Percentiles rank a stretch among this genome's conserved stretches.
These are phyloP conservation scores for Amaranthus tricolor DNA, from an alignment of 179 eudicot species.

Conservation along the genomic window DNA sequence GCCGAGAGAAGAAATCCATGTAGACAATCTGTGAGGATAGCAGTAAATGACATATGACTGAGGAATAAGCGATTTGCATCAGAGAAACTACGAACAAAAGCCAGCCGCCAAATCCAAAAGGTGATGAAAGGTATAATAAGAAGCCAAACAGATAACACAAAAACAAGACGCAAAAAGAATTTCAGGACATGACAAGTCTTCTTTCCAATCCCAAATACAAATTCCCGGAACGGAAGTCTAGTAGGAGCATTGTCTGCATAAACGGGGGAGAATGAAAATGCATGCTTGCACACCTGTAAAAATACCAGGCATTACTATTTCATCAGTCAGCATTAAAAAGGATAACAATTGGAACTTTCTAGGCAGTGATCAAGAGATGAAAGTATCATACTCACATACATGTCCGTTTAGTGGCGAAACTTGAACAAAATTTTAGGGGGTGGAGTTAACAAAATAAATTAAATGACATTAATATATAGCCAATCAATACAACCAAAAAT, in stretches of 20 bases:
- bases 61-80: constrained; percentile 85
- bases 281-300: constrained; percentile 93
- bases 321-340: background rate
- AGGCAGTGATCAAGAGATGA: background rate
- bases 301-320: background rate
- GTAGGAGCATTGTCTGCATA: constrained; percentile 94
- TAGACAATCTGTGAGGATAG: constrained; percentile 84
- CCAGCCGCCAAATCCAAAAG: constrained; percentile 95
- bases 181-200: constrained; percentile 89
- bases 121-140: constrained; percentile 92
- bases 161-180: constrained; percentile 88
- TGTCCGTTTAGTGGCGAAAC: too few species aligned
- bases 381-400: background rate
- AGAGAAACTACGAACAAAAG: constrained; percentile 83
- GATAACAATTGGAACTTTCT: background rate
- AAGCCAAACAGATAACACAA: constrained; percentile 97
- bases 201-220: constrained; percentile 76
- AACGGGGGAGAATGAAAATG: constrained; percentile 92
- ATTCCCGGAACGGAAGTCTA: constrained; percentile 89
- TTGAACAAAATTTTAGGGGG: too few species aligned
- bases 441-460: too few species aligned
- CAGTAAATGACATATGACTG: constrained; percentile 73
- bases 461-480: too few species aligned
- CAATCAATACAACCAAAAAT: too few species aligned
- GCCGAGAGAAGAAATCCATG: constrained; percentile 99